phyloP scores from a whole-genome alignment of 495 filamentous ascomycete genomes.

The Parathielavia hyrcaniae region DNA sequence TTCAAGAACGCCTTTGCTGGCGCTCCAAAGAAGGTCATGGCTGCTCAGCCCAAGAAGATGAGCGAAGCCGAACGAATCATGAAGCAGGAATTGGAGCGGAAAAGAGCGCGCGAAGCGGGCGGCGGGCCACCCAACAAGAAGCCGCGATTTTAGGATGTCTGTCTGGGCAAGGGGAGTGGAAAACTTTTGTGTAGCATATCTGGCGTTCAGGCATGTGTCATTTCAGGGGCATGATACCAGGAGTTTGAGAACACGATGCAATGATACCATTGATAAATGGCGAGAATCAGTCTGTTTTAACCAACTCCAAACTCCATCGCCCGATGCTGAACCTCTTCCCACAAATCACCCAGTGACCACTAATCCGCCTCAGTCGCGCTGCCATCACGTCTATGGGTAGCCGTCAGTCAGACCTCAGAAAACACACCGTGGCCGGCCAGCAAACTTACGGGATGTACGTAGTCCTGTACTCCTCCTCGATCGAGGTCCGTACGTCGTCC shows the following conservation, averaged over 20 bases:
- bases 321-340: constrained; percentile 6
- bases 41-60: constrained; percentile 66
- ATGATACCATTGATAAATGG: constrained; percentile 1
- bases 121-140: constrained; percentile 38
- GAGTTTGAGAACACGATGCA: not conserved
- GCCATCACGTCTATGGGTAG: constrained; percentile 43
- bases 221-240: constrained; percentile 20
- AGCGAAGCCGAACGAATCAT: constrained; percentile 87
- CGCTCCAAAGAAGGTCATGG: constrained; percentile 53
- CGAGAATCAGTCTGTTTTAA: not conserved
- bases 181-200: not conserved
- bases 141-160: constrained; percentile 29
- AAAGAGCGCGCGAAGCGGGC: constrained; percentile 47
- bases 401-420: not conserved
- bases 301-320: constrained; percentile 18
- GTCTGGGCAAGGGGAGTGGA: not conserved
- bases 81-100: constrained; percentile 75
- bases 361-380: constrained; percentile 41
- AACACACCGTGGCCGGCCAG: not conserved
- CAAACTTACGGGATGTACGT: constrained; percentile 60
- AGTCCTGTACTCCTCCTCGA: constrained; percentile 62
- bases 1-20: constrained; percentile 64
- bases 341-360: not conserved
- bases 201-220: constrained; percentile 3
- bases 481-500: constrained; percentile 56